Evolutionary conservation across 192 early-diverging fungal genomes (phyloP).

Genomic region (Hyaloraphidium curvatum): DNA sequence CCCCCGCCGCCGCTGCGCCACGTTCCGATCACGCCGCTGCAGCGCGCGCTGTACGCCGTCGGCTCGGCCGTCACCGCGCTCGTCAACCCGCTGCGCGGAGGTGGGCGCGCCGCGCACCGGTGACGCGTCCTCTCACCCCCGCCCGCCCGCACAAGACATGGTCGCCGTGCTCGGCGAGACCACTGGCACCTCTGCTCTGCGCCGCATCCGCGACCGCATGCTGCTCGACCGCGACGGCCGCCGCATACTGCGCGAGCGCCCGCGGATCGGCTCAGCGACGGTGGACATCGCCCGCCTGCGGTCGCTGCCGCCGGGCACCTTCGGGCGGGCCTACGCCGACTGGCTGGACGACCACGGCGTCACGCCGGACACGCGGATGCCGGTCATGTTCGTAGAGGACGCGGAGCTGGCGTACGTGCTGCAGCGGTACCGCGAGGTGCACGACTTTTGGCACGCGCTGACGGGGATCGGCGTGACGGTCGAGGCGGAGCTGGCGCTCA

Average conservation of each 20-base stretch:
- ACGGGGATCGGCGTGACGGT: conserved; percentile 62
- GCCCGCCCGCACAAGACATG: no score
- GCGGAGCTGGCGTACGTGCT: conserved; percentile 87
- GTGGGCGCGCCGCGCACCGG: no score
- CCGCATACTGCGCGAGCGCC: conserved; percentile 62
- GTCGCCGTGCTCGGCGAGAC: conserved; percentile 78
- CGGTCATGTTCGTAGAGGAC: conserved; percentile 53
- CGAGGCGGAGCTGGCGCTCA: conserved; percentile 80
- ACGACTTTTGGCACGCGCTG: conserved; percentile 85
- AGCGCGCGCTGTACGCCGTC: no score
- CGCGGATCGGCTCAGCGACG: conserved; percentile 45
- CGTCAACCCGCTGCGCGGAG: no score
- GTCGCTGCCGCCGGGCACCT: conserved; percentile 41
- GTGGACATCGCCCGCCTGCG: conserved; percentile 48
- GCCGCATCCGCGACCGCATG: conserved; percentile 59
- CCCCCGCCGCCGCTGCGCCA: no score
- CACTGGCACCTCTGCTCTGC: conserved; percentile 49
- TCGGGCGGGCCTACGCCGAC: conserved; percentile 66
- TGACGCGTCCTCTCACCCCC: no score
- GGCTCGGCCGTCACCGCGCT: no score
- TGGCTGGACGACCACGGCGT: conserved; percentile 66
- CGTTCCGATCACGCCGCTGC: no score
- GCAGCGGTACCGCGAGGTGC: conserved; percentile 77
- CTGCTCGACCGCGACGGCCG: conserved; percentile 50
- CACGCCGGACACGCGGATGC: conserved; percentile 57